A percentile compares a stretch with the other conserved stretches of the same genome.
These are phyloP conservation scores for Hygrophila difformis DNA, from an alignment of 257 asterid species.

Conservation along the genomic window DNA sequence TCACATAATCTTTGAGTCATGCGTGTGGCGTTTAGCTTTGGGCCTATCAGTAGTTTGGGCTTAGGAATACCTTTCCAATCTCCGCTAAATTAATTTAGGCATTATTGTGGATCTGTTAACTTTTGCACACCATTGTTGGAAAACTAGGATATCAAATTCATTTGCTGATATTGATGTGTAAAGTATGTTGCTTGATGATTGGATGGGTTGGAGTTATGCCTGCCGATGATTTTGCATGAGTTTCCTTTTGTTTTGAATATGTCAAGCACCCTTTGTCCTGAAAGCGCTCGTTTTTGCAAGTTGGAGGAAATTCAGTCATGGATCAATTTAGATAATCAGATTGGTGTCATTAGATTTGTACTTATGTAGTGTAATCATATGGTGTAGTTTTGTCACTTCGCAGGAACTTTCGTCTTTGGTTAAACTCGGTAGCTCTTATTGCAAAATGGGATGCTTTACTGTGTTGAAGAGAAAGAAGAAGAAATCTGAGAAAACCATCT, in stretches of 20 bases:
- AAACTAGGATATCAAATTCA: background rate
- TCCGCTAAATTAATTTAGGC: background rate
- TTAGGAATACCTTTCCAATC: background rate
- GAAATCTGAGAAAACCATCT: conserved; percentile 41
- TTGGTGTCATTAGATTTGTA: background rate
- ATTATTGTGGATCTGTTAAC: background rate
- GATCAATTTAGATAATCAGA: conserved; percentile 2
- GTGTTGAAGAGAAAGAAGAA: conserved; percentile 67
- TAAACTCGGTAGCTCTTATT: conserved; percentile 10
- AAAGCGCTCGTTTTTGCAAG: background rate
- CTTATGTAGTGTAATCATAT: conserved; percentile 2
- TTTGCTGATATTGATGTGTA: background rate
- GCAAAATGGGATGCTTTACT: conserved; percentile 78
- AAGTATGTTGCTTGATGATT: background rate
- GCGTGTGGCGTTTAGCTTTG: conserved; percentile 4
- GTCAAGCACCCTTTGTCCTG: background rate
- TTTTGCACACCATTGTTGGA: background rate
- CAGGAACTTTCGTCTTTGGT: conserved; percentile 25
- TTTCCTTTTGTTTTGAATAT: background rate
- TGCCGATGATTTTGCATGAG: conserved; percentile 2
- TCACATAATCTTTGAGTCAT: conserved; percentile 2
- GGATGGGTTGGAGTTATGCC: background rate
- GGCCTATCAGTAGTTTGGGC: background rate
- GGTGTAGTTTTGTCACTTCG: background rate
- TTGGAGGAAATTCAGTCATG: background rate